phyloP scores from a whole-genome alignment of 148 eudicot genomes.

The Heliosperma pusillum region DNA sequence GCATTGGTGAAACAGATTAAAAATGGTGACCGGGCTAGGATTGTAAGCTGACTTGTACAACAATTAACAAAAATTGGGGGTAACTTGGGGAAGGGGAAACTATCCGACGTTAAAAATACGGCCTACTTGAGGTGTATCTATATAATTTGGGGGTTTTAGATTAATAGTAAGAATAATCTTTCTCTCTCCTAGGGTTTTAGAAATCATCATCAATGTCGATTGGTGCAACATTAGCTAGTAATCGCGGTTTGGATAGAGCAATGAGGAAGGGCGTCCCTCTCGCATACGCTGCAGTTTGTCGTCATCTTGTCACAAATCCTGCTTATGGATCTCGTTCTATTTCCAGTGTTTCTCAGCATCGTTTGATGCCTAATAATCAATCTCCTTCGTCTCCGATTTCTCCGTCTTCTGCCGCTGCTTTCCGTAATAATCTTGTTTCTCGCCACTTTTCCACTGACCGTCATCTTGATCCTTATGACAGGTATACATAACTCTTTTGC shows the following conservation, averaged over 20 bases:
- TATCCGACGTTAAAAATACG: too few species aligned
- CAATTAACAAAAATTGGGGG: too few species aligned
- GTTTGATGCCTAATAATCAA: slow-evolving; percentile 13
- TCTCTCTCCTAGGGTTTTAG: slow-evolving; percentile 18
- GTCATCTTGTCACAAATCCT: too few species aligned
- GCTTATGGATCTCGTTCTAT: slow-evolving; percentile 4
- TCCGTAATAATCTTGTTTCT: neutral
- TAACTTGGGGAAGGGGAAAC: too few species aligned
- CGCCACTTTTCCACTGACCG: slow-evolving; percentile 20
- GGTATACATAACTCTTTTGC: slow-evolving; percentile 7
- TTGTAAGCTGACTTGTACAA: too few species aligned
- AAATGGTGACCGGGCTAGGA: too few species aligned
- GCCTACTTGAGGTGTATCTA: too few species aligned
- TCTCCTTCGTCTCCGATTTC: slow-evolving; percentile 23
- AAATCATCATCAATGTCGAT: slow-evolving; percentile 19
- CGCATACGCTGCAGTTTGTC: too few species aligned
- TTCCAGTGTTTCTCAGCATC: neutral
- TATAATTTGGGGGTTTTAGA: too few species aligned
- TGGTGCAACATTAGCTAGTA: neutral
- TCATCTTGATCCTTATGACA: slow-evolving; percentile 27
- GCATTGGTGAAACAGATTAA: too few species aligned
- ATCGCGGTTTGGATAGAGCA: neutral
- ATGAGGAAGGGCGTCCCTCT: neutral
- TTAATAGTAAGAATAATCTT: neutral
- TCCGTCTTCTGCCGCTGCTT: neutral